phyloP scores from a whole-genome alignment of 495 filamentous ascomycete genomes.

The Aspergillus nanangensis region DNA sequence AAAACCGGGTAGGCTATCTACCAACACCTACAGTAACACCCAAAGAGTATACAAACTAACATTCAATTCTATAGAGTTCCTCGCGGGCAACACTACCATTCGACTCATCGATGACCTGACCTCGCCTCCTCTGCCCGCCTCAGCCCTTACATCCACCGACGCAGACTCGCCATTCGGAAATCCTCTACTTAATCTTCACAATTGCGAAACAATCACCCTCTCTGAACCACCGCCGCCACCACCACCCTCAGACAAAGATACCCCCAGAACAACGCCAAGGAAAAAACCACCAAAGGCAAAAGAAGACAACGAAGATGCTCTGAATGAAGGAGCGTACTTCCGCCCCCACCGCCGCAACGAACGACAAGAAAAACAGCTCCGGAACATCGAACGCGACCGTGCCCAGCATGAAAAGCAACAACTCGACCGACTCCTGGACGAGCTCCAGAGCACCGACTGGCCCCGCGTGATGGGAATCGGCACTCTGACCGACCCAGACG shows the following conservation, averaged over 20 bases:
- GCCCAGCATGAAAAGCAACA: constrained; percentile 90
- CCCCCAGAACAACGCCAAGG: constrained; percentile 55
- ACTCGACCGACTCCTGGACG: constrained; percentile 79
- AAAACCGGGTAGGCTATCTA: constrained; percentile 59
- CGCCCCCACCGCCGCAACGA: constrained; percentile 72
- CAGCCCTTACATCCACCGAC: constrained; percentile 10
- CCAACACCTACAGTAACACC: too few species aligned
- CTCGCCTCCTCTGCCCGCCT: constrained; percentile 18
- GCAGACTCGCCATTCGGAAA: constrained; percentile 32
- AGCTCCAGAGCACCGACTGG: constrained; percentile 89
- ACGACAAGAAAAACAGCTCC: constrained; percentile 84
- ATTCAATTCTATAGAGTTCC: constrained; percentile 34
- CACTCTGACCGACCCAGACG: constrained; percentile 67
- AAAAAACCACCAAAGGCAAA: constrained; percentile 28
- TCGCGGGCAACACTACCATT: constrained; percentile 40
- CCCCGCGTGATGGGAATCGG: constrained; percentile 88
- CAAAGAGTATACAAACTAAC: too few species aligned
- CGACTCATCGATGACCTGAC: constrained; percentile 42
- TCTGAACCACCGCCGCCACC: too few species aligned
- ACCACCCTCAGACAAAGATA: background rate
- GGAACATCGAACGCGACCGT: constrained; percentile 88
- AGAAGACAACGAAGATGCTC: constrained; percentile 66
- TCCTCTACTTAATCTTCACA: constrained; percentile 34
- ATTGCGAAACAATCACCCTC: constrained; percentile 29
- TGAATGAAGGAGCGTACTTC: constrained; percentile 64